Percentiles rank a stretch among this genome's conserved stretches.
phyloP scores from a whole-genome alignment of 2,329 filamentous ascomycete genomes.

The Sporothrix brunneoviolacea region DNA sequence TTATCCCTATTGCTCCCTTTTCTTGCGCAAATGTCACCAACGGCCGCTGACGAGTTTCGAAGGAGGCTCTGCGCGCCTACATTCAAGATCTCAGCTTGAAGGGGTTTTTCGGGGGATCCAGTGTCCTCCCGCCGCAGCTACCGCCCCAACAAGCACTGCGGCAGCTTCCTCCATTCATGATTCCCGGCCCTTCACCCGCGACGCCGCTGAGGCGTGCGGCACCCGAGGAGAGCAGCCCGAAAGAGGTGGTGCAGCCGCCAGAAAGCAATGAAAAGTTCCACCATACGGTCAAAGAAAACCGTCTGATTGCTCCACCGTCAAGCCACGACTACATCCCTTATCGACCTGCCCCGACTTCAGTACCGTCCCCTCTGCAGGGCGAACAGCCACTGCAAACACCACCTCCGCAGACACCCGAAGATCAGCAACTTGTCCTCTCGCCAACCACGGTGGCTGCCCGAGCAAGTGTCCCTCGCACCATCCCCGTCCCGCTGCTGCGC shows the following conservation, averaged over 20 bases:
- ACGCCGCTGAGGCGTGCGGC: conserved; percentile 15
- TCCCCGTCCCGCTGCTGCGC: neutral
- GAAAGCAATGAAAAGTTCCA: conserved; percentile 37
- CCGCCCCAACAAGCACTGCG: conserved; percentile 21
- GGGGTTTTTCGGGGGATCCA: conserved; percentile 34
- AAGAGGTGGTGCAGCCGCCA: conserved; percentile 30
- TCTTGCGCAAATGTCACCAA: neutral
- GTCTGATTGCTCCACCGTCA: neutral
- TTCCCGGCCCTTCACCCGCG: conserved; percentile 27
- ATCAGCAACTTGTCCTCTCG: conserved; percentile 3
- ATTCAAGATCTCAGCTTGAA: conserved; percentile 53
- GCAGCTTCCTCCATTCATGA: conserved; percentile 37
- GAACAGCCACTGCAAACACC: neutral
- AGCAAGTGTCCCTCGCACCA: conserved; percentile 5
- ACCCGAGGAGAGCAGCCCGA: conserved; percentile 23
- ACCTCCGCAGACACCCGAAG: neutral
- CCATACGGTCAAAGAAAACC: conserved; percentile 29
- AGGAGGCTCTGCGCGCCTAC: conserved; percentile 56
- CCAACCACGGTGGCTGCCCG: neutral
- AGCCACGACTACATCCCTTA: conserved; percentile 12
- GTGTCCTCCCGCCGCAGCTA: conserved; percentile 37
- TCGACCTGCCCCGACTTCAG: conserved; percentile 16
- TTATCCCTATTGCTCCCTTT: neutral
- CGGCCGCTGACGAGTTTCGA: conserved; percentile 16
- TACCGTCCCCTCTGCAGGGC: conserved; percentile 15